phyloP scores from a whole-genome alignment of 2,329 filamentous ascomycete species.

The Endocalyx cinctus region DNA sequence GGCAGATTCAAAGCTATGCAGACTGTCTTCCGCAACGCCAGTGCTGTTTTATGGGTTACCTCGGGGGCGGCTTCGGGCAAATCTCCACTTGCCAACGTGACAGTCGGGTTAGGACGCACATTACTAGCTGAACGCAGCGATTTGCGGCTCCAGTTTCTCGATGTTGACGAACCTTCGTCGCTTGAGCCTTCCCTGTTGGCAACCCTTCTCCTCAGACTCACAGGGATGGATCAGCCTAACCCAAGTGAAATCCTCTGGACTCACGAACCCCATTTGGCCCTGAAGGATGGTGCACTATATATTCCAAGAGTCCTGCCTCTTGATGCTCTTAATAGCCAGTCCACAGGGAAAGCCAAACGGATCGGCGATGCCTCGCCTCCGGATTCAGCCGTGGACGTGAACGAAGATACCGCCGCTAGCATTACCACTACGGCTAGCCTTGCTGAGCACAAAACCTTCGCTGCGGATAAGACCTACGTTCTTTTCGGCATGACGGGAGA shows the following conservation, averaged over 20 bases:
- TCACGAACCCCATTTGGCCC: constrained; percentile 4
- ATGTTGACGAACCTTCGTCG: constrained; percentile 1
- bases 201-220: constrained; percentile 5
- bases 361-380: too few species aligned
- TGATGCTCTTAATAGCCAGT: too few species aligned
- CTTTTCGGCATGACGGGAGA: too few species aligned
- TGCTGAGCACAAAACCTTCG: too few species aligned
- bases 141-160: constrained; percentile 5
- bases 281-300: constrained; percentile 5
- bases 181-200: constrained; percentile 3
- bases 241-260: constrained; percentile 3
- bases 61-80: constrained; percentile 3
- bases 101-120: constrained; percentile 1
- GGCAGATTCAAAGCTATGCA: constrained; percentile 4
- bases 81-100: constrained; percentile 3
- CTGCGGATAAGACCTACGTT: too few species aligned
- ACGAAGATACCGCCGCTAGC: too few species aligned
- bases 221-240: background rate
- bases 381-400: too few species aligned
- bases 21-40: constrained; percentile 2
- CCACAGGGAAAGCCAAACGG: too few species aligned
- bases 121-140: constrained; percentile 1
- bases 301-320: constrained; percentile 3
- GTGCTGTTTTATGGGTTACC: constrained; percentile 4
- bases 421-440: too few species aligned